phyloP scores from a whole-genome alignment of 78 protist genomes.

The Paulinella micropora region DNA sequence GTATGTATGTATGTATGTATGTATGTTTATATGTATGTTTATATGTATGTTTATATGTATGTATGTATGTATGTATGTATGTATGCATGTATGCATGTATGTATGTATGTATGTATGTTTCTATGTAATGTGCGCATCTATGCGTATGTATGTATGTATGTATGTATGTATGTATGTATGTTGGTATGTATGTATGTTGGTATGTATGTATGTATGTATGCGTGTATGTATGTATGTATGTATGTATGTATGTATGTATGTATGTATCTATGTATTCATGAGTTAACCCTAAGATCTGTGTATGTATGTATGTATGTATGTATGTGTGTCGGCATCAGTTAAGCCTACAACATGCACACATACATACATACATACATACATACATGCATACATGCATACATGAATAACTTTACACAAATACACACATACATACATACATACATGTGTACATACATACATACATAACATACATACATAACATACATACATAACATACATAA shows the following conservation, averaged over 20 bases:
- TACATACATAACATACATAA: too few species aligned
- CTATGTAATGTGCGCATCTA: neutral
- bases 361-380: too few species aligned
- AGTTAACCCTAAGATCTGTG: too few species aligned
- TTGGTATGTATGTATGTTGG: neutral
- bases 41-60: neutral
- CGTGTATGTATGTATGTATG: neutral
- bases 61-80: neutral
- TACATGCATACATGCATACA: too few species aligned
- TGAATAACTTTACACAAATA: too few species aligned
- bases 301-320: too few species aligned
- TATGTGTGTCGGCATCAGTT: too few species aligned
- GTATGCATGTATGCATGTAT: neutral
- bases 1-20: neutral
- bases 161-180: neutral
- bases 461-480: too few species aligned
- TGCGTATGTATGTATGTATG: neutral
- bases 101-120: neutral
- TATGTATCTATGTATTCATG: neutral
- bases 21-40: neutral
- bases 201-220: neutral
- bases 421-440: too few species aligned
- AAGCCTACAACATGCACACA: too few species aligned
- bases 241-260: neutral
- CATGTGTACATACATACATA: too few species aligned